Evolutionary conservation across 768 basidiomycete genomes (phyloP).

Genomic region (Rhodotorula paludigena): DNA sequence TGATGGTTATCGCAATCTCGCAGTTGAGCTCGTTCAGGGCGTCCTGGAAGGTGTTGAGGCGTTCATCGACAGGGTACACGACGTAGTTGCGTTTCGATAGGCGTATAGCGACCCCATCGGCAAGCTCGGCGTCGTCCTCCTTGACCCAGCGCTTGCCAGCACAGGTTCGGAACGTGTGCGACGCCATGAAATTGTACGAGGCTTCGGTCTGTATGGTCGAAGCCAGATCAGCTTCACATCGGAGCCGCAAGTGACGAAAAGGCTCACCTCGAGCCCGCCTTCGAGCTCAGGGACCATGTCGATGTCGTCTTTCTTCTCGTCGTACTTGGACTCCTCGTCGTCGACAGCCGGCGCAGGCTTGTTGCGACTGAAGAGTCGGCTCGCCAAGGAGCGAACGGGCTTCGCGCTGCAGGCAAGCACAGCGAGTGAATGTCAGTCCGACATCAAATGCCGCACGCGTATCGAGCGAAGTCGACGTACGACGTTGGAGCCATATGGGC

Average conservation of each 20-base stretch:
- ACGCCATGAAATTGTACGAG: constrained; percentile 12
- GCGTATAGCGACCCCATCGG: constrained; percentile 11
- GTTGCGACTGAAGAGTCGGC: background rate
- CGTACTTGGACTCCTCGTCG: background rate
- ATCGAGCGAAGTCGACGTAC: too few relatives aligned
- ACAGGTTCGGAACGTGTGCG: background rate
- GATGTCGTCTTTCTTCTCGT: background rate
- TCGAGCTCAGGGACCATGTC: background rate
- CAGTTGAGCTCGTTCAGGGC: constrained; percentile 1
- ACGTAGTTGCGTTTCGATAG: constrained; percentile 2
- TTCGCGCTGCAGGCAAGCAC: too few relatives aligned
- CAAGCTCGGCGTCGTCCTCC: background rate
- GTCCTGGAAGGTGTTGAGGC: background rate
- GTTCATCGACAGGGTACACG: background rate
- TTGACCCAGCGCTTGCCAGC: constrained; percentile 7
- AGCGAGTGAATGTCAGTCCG: background rate
- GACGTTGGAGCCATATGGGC: too few relatives aligned
- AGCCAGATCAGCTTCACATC: background rate
- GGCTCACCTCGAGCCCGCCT: background rate
- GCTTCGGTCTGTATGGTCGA: background rate
- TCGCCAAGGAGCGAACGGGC: background rate
- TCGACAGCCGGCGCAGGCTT: background rate
- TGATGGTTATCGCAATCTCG: constrained; percentile 14
- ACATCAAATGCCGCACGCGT: too few relatives aligned
- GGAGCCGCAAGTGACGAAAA: background rate